These are phyloP conservation scores for Leishmania gerbilli DNA, from an alignment of 208 protist species.

Conservation along the genomic window DNA sequence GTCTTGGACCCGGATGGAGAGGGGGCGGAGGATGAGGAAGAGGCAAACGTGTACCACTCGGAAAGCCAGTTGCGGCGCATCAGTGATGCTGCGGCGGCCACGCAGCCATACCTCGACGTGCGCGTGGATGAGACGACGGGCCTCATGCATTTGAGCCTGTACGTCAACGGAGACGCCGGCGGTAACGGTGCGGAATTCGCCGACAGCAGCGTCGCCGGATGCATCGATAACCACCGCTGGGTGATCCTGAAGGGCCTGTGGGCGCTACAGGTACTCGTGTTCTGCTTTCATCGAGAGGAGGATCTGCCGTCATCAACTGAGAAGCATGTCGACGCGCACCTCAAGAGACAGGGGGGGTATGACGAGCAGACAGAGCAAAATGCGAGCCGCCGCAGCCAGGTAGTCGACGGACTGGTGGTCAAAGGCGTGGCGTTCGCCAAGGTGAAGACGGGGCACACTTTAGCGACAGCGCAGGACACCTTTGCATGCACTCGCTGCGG, in stretches of 20 bases:
- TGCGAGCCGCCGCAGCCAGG: constrained; percentile 10
- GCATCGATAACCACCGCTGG: constrained; percentile 57
- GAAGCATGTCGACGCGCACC: not conserved
- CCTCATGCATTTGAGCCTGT: constrained; percentile 42
- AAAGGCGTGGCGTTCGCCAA: constrained; percentile 28
- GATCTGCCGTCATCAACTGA: not conserved
- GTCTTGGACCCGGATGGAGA: not conserved
- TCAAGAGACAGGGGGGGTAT: not conserved
- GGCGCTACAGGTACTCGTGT: constrained; percentile 37
- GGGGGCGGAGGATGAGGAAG: constrained; percentile 3
- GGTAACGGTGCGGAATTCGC: constrained; percentile 39
- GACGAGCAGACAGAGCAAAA: constrained; percentile 3
- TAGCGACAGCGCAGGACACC: constrained; percentile 12
- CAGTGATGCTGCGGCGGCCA: constrained; percentile 20
- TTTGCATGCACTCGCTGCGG: constrained; percentile 52
- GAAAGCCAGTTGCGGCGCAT: constrained; percentile 11
- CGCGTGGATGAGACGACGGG: constrained; percentile 29
- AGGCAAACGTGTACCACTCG: constrained; percentile 4
- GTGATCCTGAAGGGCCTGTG: constrained; percentile 41
- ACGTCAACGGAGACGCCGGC: constrained; percentile 32
- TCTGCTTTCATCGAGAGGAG: constrained; percentile 23
- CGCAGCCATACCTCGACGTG: constrained; percentile 38
- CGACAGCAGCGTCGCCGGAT: constrained; percentile 32
- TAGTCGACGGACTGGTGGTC: constrained; percentile 28
- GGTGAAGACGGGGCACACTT: not conserved